Conservation (phyloP, 345 rosid genomes). For the Lumnitzera racemosa region DNA sequence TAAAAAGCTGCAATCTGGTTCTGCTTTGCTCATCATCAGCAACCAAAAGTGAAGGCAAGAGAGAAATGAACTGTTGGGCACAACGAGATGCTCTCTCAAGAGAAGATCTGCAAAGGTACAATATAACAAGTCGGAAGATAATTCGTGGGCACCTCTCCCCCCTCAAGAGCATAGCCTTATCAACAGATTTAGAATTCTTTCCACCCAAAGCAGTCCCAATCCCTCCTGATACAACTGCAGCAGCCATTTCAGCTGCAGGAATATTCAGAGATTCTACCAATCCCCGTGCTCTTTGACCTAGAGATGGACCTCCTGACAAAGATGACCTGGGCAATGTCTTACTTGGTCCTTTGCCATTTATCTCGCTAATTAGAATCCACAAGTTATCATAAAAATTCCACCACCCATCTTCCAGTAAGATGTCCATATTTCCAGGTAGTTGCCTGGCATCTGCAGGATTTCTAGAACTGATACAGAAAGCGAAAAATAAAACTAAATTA, state of each 20-base stretch:
- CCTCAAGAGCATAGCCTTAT: constrained; percentile 92
- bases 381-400: constrained; percentile 84
- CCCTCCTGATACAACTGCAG: constrained; percentile 95
- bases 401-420: constrained; percentile 50
- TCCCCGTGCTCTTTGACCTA: constrained; percentile 96
- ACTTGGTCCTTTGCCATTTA: constrained; percentile 82
- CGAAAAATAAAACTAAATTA: too few relatives aligned
- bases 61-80: constrained; percentile 75
- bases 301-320: constrained; percentile 55
- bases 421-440: constrained; percentile 32
- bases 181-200: constrained; percentile 64
- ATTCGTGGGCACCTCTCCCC: constrained; percentile 92
- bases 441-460: constrained; percentile 30
- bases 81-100: constrained; percentile 81
- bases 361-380: constrained; percentile 71
- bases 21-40: constrained; percentile 91
- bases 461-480: constrained; percentile 23
- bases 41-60: constrained; percentile 67
- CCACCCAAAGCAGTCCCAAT: constrained; percentile 84
- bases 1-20: constrained; percentile 78
- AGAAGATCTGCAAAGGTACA: constrained; percentile 75
- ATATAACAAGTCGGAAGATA: constrained; percentile 69
- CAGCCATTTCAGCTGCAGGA: constrained; percentile 99
- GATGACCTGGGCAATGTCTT: constrained; percentile 48
- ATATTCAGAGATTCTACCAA: constrained; percentile 89